Conservation (phyloP, 768 basidiomycete genomes). For the Baorangia bicolor region DNA sequence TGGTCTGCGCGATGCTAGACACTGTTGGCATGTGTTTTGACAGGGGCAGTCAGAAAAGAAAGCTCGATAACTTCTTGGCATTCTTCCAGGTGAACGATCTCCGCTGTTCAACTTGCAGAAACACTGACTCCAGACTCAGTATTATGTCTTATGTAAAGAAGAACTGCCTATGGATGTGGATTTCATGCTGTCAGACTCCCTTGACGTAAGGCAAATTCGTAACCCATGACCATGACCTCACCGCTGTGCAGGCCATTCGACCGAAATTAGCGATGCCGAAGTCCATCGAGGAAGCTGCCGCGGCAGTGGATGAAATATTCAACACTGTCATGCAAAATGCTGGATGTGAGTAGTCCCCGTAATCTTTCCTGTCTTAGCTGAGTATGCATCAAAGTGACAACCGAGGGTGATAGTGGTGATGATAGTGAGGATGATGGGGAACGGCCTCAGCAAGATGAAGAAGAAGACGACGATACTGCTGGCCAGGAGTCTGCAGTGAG, state of each 20-base stretch:
- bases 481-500: constrained; percentile 56
- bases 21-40: constrained; percentile 99
- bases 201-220: constrained; percentile 60
- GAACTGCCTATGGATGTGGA: constrained; percentile 96
- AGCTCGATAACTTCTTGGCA: constrained; percentile 86
- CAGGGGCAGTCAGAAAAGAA: constrained; percentile 86
- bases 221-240: not conserved
- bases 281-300: constrained; percentile 81
- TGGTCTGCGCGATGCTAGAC: constrained; percentile 90
- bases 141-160: constrained; percentile 89
- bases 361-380: constrained; percentile 8
- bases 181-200: constrained; percentile 93
- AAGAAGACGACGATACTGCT: constrained; percentile 58
- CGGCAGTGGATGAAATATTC: constrained; percentile 89
- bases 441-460: constrained; percentile 50
- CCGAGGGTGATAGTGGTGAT: constrained; percentile 43
- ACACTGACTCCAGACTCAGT: constrained; percentile 37
- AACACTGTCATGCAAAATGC: constrained; percentile 60
- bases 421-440: constrained; percentile 51
- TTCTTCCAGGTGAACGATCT: constrained; percentile 79
- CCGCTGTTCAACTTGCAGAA: not conserved
- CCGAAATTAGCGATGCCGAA: constrained; percentile 73
- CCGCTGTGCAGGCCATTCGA: constrained; percentile 64
- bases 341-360: constrained; percentile 42
- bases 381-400: constrained; percentile 29